These are phyloP conservation scores for Metschnikowia proteae DNA, from an alignment of 805 yeast species.

Conservation along the genomic window DNA sequence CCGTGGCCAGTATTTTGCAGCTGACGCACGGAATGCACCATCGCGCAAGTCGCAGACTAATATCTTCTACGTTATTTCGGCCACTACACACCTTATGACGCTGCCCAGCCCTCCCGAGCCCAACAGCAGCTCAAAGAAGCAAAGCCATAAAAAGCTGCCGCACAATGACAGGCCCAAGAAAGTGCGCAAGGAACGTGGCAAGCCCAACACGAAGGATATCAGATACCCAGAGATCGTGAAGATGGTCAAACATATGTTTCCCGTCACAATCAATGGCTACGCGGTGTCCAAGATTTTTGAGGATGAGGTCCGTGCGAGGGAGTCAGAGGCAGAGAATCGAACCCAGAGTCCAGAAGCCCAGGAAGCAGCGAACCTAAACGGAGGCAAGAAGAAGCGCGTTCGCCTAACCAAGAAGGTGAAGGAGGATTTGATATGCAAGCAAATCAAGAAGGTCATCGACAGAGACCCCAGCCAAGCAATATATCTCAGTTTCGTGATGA, in stretches of 20 bases:
- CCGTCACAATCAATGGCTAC: constrained; percentile 37
- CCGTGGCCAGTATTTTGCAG: not conserved
- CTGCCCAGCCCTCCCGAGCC: not conserved
- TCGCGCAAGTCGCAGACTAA: not conserved
- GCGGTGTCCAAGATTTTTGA: constrained; percentile 17
- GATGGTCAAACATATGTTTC: constrained; percentile 27
- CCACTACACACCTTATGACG: not conserved
- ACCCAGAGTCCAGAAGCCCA: not conserved
- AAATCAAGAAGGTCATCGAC: constrained; percentile 10
- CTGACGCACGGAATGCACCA: not conserved
- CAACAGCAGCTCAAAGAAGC: not conserved
- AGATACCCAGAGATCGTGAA: constrained; percentile 32
- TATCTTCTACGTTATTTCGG: not conserved
- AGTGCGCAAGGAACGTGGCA: not conserved
- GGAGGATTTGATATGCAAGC: constrained; percentile 11
- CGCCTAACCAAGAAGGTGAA: constrained; percentile 11
- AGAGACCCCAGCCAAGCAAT: constrained; percentile 20
- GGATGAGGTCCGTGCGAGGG: not conserved
- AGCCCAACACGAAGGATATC: constrained; percentile 15
- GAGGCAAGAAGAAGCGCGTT: constrained; percentile 2
- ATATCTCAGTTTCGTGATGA: constrained; percentile 43
- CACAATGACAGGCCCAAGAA: constrained; percentile 10
- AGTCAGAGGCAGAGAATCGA: not conserved
- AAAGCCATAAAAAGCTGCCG: not conserved
- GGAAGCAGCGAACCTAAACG: not conserved